Evolutionary conservation across 805 yeast genomes (phyloP), one percentile per base, ranked within the genome.

Genomic region (Yarrowia keelungensis): DNA sequence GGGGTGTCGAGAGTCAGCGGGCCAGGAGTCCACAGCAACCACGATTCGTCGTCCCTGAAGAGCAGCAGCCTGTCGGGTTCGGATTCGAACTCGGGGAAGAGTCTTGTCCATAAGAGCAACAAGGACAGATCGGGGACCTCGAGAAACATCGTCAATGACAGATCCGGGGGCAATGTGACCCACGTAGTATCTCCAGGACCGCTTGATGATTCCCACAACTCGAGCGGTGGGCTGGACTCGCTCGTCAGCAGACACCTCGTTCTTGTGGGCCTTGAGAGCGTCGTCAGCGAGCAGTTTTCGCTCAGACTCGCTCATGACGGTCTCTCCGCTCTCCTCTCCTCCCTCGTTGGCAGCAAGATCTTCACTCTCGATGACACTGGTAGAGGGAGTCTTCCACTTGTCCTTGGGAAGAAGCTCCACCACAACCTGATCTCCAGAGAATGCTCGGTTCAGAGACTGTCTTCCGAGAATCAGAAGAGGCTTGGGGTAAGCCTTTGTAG

Each of bases 151-250:
- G 5, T 76, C 77, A 22, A 82, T 78, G 1, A 90, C 89, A 2
- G 97, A 88, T 45, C 87, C 84, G 51, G 92, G 89, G 2, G 94
- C 89, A 71, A 95, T 83, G 77, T 93, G 97, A 14, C 99, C 99
- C 46, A 95, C 99, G 75, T 93, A 95, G 72, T 88, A 87, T 77
- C 99, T 86, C 99, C 99, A 95, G 71, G 94, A 91, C 79, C 99
- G 85, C 79, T 91, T 89, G 50, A 88, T 81, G 35, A 95, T 85
- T 38, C 97, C 96, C 12, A 95, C 98, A 43, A 95, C 90, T 72
- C 87, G 86, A 2, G 97, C 98, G 0, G 99, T 94, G n/a, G 98
- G 99, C 75, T 90, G 92, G 26, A 89, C 77, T 71, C 84, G 84
- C 26, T 77, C 78, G 16, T 80, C 84, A 3, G 80, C 82, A 38